These are phyloP conservation scores for Phaeosphaeria sp. DNA, from an alignment of 2,329 filamentous ascomycete genomes.

Conservation along the genomic window DNA sequence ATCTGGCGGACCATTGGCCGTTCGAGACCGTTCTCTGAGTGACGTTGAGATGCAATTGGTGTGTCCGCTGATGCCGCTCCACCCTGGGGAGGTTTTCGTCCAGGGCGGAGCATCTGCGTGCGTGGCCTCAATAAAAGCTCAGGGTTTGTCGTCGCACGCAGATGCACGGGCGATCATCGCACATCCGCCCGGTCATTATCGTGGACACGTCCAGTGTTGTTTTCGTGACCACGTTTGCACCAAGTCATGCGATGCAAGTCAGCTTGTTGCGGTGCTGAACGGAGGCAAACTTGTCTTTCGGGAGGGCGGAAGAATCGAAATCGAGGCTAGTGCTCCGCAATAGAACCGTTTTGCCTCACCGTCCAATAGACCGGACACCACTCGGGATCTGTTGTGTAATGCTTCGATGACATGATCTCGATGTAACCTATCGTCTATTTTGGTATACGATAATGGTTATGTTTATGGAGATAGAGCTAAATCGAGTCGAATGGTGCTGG, in stretches of 20 bases:
- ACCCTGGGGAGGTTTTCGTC: neutral
- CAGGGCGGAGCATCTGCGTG: neutral
- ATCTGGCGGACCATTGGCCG: neutral
- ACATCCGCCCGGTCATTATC: neutral
- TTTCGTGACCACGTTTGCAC: neutral
- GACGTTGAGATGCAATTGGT: constrained; percentile 1
- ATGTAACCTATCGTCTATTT: too few relatives aligned
- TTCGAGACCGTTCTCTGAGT: neutral
- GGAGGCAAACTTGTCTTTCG: neutral
- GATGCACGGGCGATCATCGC: neutral
- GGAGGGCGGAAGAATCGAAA: neutral
- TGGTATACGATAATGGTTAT: too few relatives aligned
- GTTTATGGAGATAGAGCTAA: too few relatives aligned
- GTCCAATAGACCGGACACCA: neutral
- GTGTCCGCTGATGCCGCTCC: neutral
- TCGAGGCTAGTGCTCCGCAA: neutral
- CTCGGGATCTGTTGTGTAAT: neutral
- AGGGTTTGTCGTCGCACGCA: neutral
- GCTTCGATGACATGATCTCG: too few relatives aligned
- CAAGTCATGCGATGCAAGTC: neutral
- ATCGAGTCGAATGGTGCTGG: too few relatives aligned
- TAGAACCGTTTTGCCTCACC: neutral
- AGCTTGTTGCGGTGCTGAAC: neutral
- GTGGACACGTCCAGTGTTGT: neutral
- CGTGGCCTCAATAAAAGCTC: neutral